Conservation (phyloP, 768 basidiomycete genomes). For the Amylocystis lapponica region DNA sequence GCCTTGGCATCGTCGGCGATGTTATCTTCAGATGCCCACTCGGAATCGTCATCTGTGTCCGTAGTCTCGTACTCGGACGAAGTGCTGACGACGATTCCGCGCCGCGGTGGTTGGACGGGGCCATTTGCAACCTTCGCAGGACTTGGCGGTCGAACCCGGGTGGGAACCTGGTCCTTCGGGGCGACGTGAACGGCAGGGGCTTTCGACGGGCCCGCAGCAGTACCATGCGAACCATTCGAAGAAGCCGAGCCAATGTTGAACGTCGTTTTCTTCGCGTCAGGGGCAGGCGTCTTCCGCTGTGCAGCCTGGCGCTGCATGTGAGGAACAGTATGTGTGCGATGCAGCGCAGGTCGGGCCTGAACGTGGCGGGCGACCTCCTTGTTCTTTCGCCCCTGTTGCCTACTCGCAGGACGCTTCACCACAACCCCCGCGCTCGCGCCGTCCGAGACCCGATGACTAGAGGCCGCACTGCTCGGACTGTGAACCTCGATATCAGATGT, state of each 20-base stretch:
- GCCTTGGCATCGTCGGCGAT: constrained; percentile 27
- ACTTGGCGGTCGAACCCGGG: neutral
- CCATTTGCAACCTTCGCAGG: constrained; percentile 6
- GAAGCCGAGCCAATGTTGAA: constrained; percentile 61
- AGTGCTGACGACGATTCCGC: constrained; percentile 40
- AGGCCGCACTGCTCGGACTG: constrained; percentile 30
- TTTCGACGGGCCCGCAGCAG: constrained; percentile 10
- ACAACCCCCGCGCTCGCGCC: constrained; percentile 5
- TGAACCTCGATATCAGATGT: constrained; percentile 4
- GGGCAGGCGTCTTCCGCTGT: constrained; percentile 14
- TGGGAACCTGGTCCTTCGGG: neutral
- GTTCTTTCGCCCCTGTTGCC: constrained; percentile 24
- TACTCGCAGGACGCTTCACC: constrained; percentile 14
- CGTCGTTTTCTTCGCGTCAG: constrained; percentile 22
- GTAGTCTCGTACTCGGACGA: constrained; percentile 50
- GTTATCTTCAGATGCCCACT: constrained; percentile 57
- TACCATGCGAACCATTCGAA: constrained; percentile 36
- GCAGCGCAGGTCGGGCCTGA: constrained; percentile 21
- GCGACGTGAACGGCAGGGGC: constrained; percentile 17
- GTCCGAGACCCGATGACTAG: constrained; percentile 27
- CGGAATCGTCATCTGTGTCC: constrained; percentile 45
- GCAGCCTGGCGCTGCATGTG: constrained; percentile 17
- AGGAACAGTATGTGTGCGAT: constrained; percentile 22
- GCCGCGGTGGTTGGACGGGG: constrained; percentile 12
- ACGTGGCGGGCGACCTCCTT: constrained; percentile 27